These are phyloP conservation scores for Geotrichum australiense DNA, from an alignment of 1,139 yeast genomes.

Conservation along the genomic window DNA sequence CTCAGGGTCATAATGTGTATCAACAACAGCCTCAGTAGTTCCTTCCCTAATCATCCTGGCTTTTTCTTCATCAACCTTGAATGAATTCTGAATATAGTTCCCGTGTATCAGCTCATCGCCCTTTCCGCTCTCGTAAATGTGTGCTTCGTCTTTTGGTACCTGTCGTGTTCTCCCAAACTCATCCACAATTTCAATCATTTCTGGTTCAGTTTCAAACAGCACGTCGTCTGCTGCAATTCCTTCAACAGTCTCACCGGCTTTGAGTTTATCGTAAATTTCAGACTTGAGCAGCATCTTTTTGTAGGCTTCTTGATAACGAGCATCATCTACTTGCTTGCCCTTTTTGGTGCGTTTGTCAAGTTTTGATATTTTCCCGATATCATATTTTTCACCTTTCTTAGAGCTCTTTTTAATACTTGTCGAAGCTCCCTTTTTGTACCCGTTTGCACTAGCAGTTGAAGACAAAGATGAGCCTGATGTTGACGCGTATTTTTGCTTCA, in stretches of 20 bases:
- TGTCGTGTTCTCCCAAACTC: conserved; percentile 32
- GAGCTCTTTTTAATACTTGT: too few species aligned
- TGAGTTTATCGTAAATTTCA: conserved; percentile 7
- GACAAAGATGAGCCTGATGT: too few species aligned
- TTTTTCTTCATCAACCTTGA: conserved; percentile 11
- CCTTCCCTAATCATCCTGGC: conserved; percentile 10
- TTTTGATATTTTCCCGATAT: too few species aligned
- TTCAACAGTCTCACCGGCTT: conserved; percentile 6
- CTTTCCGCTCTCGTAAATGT: background rate
- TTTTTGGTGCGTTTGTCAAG: too few species aligned
- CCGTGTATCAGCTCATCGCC: conserved; percentile 12
- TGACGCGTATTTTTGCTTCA: too few species aligned
- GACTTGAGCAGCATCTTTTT: conserved; percentile 11
- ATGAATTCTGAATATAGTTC: conserved; percentile 9
- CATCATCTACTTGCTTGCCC: too few species aligned
- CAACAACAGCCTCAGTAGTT: conserved; percentile 1
- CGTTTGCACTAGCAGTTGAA: too few species aligned
- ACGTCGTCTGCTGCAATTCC: conserved; percentile 6
- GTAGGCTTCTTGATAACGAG: too few species aligned
- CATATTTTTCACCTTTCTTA: too few species aligned
- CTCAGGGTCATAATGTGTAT: conserved; percentile 14
- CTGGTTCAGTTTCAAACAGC: conserved; percentile 3
- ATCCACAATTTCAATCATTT: conserved; percentile 30
- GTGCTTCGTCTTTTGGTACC: conserved; percentile 22
- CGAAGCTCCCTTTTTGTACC: too few species aligned